Base-by-base conservation (phyloP, 2,329 filamentous ascomycete genomes). In the Colletotrichum musae region DNA sequence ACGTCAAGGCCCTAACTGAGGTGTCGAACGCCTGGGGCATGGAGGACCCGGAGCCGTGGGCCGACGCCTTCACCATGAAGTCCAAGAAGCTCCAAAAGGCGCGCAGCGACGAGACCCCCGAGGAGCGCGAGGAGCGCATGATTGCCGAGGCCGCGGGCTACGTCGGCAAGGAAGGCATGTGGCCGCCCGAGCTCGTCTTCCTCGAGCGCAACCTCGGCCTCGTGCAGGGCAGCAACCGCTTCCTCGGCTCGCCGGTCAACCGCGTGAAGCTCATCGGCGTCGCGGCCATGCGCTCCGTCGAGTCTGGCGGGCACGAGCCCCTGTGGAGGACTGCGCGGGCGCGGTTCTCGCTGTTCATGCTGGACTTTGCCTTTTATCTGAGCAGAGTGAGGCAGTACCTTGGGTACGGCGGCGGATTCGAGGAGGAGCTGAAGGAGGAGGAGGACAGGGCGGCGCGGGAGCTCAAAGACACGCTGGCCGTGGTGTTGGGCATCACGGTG, bases 201-300 rank as follows among this genome's bases (percentile, higher is more conserved):
- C 91, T 94, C 71, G 91, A 91, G 3, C 87, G 92, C 18, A 93
- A 93, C 74, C 84, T 94, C 77, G 86, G 92, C 36, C 93, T 94
- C 71, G 91, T 93, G 2, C 91, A 93, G 76, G 91, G 89, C 0
- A 93, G 93, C 77, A 93, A 93, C 75, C 91, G 93, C 71, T 92
- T 90, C 79, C 84, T 94, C 18, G 91, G 92, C 26, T 90, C 88
- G 0, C 92, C 92, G 0, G 91, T 94, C n/a, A 94, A 94, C 73
- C 81, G 90, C 0, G 86, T 93, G 74, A 92, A 92, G 75, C 91
- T 92, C 67, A 92, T 89, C 0, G 89, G 63, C 6, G 15, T 47
- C 59, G 48, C 59, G 24, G 59, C 59, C 39, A 62, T 62, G 39
- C 59, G 59, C n/a, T 53, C 59, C 4, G 59, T 62, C 21, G 50